Base-by-base conservation (phyloP, 495 filamentous ascomycete genomes). In the Talaromyces thailandensis region DNA sequence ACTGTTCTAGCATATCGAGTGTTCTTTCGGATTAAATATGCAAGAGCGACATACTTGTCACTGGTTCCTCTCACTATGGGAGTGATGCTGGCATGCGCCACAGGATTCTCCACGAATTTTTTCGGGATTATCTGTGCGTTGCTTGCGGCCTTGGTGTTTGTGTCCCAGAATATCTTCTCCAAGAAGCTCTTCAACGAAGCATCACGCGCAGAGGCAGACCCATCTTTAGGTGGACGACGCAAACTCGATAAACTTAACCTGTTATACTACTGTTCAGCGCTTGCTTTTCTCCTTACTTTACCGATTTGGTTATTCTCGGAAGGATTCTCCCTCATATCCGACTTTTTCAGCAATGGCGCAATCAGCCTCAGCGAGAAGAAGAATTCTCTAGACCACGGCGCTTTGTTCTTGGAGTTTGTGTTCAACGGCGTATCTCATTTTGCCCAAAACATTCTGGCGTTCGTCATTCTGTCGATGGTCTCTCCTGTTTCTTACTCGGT, bases 341-440 rank as follows among this genome's bases (percentile, higher is more conserved):
- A 81, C 63, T 65, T 81, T 29, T 65, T 79, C 60, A 67, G 75
- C 24, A 77, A 79, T 58, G 77, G 94, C 16, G 71, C 78, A 14
- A 89, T 93, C 63, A 90, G 93, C 61, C 76, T 93, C 4, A 83
- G 81, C 28, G 74, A 82, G 28, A 80, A 81, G n/a, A 79, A 86
- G 31, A 83, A 83, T 50, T 84, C 87, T 14, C 81, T 92, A 53
- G 91, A 94, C 66, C 92, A 96, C 67, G 89, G 91, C 26, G 75
- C 77, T 2, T 79, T 99, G 35, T 78, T 85, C 1, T 64, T 91
- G 25, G 93, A 98, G 69, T 96, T 96, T 73, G 69, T 98, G 37
- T 98, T 99, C 80, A 99, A 98, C 70, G 94, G 94, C 51, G 89
- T 91, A 6, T 96, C 95, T 71, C 94, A 99, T 70, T 99, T 99